A percentile compares a stretch with the other conserved stretches of the same genome.
These are phyloP conservation scores for Botrytis porri DNA, from an alignment of 2,329 filamentous ascomycete species.

Conservation along the genomic window DNA sequence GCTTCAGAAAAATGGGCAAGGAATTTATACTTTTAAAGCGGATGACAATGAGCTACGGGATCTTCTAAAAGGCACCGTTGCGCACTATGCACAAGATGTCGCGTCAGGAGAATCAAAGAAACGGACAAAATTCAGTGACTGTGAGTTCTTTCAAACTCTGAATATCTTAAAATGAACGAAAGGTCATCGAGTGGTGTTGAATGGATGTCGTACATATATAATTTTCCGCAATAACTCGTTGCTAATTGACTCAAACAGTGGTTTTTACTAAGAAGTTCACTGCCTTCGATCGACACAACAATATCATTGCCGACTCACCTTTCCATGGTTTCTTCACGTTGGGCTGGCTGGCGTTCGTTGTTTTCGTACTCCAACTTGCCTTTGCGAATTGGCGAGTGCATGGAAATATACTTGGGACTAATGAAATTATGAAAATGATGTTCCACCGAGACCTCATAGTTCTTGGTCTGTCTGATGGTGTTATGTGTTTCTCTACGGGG, in stretches of 20 bases:
- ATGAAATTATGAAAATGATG: conserved; percentile 72
- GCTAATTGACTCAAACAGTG: conserved; percentile 38
- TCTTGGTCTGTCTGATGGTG: conserved; percentile 61
- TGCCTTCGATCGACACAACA: conserved; percentile 71
- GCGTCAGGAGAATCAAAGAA: conserved; percentile 30
- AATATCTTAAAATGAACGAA: not conserved
- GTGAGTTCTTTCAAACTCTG: not conserved
- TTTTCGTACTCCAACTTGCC: conserved; percentile 65
- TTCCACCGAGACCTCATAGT: conserved; percentile 54
- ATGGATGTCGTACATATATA: not conserved
- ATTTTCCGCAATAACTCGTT: not conserved
- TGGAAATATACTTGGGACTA: conserved; percentile 65
- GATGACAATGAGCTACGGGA: conserved; percentile 33
- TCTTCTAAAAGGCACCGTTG: conserved; percentile 31
- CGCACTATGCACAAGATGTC: conserved; percentile 31
- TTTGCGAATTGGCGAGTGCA: conserved; percentile 66
- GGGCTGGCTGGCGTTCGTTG: conserved; percentile 69
- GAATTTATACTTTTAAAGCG: conserved; percentile 33
- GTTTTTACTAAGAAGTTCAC: conserved; percentile 73
- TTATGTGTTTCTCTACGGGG: conserved; percentile 64
- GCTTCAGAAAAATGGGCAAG: conserved; percentile 28
- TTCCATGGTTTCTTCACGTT: conserved; percentile 79
- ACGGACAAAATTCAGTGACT: conserved; percentile 44
- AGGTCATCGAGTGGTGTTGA: not conserved
- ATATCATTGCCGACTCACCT: conserved; percentile 59